Percentiles rank a stretch among this genome's conserved stretches.
phyloP scores from a whole-genome alignment of 345 rosid genomes.

The Carallia pectinifolia region DNA sequence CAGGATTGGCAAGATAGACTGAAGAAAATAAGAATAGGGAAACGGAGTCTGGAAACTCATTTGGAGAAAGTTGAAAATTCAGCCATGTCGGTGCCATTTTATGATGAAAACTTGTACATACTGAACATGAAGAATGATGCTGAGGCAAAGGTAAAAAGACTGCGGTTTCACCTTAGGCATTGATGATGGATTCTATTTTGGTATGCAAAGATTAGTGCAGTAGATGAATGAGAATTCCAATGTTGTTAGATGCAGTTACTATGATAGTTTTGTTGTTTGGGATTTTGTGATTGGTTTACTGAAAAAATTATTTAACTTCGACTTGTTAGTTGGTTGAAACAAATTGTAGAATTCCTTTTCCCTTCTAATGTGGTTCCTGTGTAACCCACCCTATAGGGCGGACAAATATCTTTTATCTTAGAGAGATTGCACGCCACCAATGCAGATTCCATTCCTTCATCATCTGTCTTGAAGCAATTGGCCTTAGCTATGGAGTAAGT shows the following conservation, averaged over 20 bases:
- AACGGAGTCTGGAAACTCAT: constrained; percentile 57
- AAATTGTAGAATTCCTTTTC: background rate
- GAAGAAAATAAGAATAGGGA: constrained; percentile 63
- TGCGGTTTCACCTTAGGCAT: too few relatives aligned
- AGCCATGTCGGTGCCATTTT: constrained; percentile 62
- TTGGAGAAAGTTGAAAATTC: constrained; percentile 52
- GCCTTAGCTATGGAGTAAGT: constrained; percentile 84
- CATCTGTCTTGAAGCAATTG: constrained; percentile 73
- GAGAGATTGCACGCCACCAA: constrained; percentile 57
- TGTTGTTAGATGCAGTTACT: background rate
- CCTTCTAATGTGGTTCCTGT: too few relatives aligned
- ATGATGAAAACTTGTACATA: constrained; percentile 62
- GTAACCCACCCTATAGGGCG: constrained; percentile 35
- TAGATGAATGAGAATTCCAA: background rate
- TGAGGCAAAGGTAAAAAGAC: constrained; percentile 64
- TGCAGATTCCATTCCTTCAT: constrained; percentile 60
- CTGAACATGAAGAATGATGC: constrained; percentile 64
- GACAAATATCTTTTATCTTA: constrained; percentile 47
- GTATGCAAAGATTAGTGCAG: background rate
- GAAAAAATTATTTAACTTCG: background rate
- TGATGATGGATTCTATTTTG: too few relatives aligned
- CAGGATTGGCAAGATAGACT: constrained; percentile 87
- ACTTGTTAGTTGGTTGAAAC: background rate
- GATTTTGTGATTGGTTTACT: background rate
- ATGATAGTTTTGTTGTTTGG: background rate